Evolutionary conservation across 2,329 filamentous ascomycete species (phyloP).

Genomic region (Fusarium pseudocircinatum): DNA sequence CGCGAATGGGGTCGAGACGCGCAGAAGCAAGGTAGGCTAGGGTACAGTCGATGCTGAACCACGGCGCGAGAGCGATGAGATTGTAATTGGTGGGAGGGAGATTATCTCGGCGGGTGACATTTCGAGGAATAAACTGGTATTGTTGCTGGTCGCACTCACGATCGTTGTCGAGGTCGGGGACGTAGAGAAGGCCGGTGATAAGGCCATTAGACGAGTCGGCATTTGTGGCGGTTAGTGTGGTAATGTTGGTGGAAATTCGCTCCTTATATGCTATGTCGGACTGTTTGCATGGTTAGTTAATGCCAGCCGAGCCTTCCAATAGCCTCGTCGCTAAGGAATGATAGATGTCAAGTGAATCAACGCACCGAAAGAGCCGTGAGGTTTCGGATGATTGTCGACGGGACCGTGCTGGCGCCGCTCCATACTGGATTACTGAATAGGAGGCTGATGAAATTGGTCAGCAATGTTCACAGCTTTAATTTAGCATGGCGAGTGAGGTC

Average conservation of each 20-base stretch:
- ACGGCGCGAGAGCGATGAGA: slow-evolving; percentile 85
- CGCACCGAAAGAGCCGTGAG: slow-evolving; percentile 66
- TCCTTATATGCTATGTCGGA: slow-evolving; percentile 63
- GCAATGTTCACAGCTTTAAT: slow-evolving; percentile 3
- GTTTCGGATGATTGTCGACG: slow-evolving; percentile 65
- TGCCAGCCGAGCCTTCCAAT: background rate
- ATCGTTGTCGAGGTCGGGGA: slow-evolving; percentile 71
- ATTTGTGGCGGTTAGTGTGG: slow-evolving; percentile 78
- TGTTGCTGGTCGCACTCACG: slow-evolving; percentile 72
- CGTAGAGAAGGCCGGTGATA: slow-evolving; percentile 84
- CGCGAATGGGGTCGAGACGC: slow-evolving; percentile 67
- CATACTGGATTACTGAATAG: slow-evolving; percentile 69
- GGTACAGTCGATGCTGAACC: slow-evolving; percentile 80
- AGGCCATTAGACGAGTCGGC: slow-evolving; percentile 66
- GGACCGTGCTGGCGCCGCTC: slow-evolving; percentile 58
- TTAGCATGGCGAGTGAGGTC: background rate
- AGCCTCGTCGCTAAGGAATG: background rate
- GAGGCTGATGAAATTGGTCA: slow-evolving; percentile 54
- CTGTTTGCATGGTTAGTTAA: slow-evolving; percentile 43
- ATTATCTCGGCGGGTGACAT: slow-evolving; percentile 77
- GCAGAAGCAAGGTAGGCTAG: slow-evolving; percentile 73
- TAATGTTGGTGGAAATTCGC: slow-evolving; percentile 67
- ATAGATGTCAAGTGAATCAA: slow-evolving; percentile 19
- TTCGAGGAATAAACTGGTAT: slow-evolving; percentile 73
- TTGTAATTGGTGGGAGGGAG: slow-evolving; percentile 76